phyloP scores from a whole-genome alignment of 441 rosid species.

The Syzygium malaccense region DNA sequence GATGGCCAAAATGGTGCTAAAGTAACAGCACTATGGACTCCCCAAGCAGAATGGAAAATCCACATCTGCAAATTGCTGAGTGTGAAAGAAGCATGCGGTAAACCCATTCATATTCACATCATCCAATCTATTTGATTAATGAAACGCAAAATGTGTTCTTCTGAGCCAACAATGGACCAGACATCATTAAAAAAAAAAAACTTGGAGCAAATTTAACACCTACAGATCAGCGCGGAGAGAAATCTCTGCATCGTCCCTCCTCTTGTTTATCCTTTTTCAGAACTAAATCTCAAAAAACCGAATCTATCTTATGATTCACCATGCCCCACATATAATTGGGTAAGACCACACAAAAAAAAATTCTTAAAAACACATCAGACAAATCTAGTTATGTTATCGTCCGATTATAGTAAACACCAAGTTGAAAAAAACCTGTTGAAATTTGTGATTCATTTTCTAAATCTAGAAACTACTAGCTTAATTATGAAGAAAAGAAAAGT shows the following conservation, averaged over 20 bases:
- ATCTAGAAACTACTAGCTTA: background rate
- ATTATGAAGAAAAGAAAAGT: background rate
- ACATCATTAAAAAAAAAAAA: too few relatives aligned
- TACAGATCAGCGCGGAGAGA: background rate
- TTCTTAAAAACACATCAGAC: background rate
- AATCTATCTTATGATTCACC: background rate
- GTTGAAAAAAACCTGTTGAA: background rate
- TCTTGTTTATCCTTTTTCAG: background rate
- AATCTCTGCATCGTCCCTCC: too few relatives aligned
- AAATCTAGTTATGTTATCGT: background rate
- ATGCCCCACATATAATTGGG: background rate
- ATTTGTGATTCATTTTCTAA: background rate
- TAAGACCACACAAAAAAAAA: background rate
- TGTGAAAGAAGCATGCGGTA: background rate
- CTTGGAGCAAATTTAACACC: background rate
- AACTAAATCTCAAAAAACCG: background rate
- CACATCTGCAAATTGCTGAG: background rate
- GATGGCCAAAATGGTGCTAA: background rate
- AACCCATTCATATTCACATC: background rate
- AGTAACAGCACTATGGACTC: background rate
- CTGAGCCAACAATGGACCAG: background rate
- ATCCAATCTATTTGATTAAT: background rate
- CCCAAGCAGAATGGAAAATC: background rate
- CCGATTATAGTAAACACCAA: background rate
- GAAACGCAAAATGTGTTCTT: background rate